A percentile compares a stretch with the other conserved stretches of the same genome.
Evolutionary conservation across 106 monocot genomes (phyloP).

Genomic region (Dendrobium nobile): DNA sequence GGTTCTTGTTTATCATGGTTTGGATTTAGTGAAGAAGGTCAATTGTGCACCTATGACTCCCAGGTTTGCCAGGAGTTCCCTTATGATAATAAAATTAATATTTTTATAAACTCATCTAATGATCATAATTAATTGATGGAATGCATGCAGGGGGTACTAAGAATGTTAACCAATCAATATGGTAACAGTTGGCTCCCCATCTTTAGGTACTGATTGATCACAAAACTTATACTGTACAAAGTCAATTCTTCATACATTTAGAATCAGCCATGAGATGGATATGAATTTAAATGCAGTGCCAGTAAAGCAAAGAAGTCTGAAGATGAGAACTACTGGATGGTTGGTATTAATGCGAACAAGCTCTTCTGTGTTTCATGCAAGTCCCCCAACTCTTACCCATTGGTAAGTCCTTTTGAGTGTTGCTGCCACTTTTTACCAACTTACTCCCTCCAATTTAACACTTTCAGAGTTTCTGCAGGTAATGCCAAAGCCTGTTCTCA

Average conservation of each 20-base stretch:
- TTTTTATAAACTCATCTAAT: constrained; percentile 1
- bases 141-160: constrained; percentile 60
- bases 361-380: constrained; percentile 90
- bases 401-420: constrained; percentile 23
- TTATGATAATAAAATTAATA: neutral
- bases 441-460: neutral
- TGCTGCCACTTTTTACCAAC: neutral
- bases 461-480: constrained; percentile 36
- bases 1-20: constrained; percentile 73
- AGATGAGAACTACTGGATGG: constrained; percentile 88
- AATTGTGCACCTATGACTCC: constrained; percentile 76
- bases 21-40: constrained; percentile 95
- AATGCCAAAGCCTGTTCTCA: constrained; percentile 86
- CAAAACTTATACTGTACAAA: neutral
- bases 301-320: constrained; percentile 68
- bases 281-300: constrained; percentile 36
- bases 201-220: constrained; percentile 53
- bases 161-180: constrained; percentile 57
- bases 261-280: neutral
- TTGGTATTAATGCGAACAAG: constrained; percentile 72
- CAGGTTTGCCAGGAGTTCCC: constrained; percentile 32
- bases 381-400: constrained; percentile 62
- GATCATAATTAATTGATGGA: constrained; percentile 7
- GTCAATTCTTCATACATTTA: neutral
- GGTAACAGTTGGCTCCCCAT: constrained; percentile 88